Evolutionary conservation across 768 basidiomycete species (phyloP).

Genomic region (Cyathus striatus): DNA sequence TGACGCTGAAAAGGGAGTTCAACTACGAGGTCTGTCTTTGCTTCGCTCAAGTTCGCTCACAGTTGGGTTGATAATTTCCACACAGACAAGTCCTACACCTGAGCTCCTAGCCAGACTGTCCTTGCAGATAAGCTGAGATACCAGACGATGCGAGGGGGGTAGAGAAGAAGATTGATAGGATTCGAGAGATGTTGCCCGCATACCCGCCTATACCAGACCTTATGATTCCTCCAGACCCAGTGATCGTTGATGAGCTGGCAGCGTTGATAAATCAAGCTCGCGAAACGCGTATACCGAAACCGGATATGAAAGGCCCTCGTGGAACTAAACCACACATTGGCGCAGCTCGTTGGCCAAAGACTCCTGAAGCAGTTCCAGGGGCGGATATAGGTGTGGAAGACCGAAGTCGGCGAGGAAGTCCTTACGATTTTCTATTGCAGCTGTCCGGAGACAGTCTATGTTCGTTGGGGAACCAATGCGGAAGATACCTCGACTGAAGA

Average conservation of each 20-base stretch:
- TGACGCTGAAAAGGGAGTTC: background rate
- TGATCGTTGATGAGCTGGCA: too few species aligned
- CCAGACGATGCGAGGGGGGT: conserved; percentile 5
- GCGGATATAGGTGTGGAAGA: too few species aligned
- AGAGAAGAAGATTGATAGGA: conserved; percentile 19
- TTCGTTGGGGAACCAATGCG: conserved; percentile 13
- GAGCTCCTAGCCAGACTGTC: conserved; percentile 14
- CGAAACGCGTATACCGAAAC: too few species aligned
- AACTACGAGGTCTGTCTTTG: background rate
- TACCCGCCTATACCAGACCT: conserved; percentile 20
- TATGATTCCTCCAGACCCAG: conserved; percentile 4
- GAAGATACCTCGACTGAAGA: conserved; percentile 10
- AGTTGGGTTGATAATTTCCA: background rate
- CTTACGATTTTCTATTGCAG: conserved; percentile 19
- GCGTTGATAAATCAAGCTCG: too few species aligned
- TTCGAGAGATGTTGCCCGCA: conserved; percentile 19
- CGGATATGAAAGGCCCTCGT: too few species aligned
- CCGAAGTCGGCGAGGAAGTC: too few species aligned
- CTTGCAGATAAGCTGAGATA: too few species aligned
- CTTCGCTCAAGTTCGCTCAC: background rate
- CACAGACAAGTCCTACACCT: conserved; percentile 10
- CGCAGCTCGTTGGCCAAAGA: too few species aligned
- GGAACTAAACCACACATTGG: too few species aligned
- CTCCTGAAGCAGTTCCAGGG: too few species aligned
- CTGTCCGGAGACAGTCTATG: conserved; percentile 14